Evolutionary conservation across 2,329 filamentous ascomycete genomes (phyloP), one percentile per base, ranked within the genome.

Genomic region (Exophiala alcalophila): DNA sequence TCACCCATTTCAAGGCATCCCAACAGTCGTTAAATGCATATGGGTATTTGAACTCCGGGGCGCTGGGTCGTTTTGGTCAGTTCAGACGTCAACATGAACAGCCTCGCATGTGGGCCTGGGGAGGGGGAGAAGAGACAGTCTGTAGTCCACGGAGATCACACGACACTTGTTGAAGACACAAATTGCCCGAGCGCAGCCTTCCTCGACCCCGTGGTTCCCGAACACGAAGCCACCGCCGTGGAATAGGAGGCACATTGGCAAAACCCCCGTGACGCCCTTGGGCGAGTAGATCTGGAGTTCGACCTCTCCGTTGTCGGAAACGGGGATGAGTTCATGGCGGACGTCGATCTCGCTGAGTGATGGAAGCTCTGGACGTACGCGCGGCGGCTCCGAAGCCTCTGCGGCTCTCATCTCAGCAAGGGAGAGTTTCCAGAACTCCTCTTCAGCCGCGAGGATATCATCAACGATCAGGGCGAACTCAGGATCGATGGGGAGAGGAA

Each of bases 21-120:
- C 53, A 55, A 21, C 47, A 28, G 25, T 61, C 59, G 24, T 60
- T 52, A 2, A 58, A 37, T 0, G 10, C 15, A 18, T 20, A 14
- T 12, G 59, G 53, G 40, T 48, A 57, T 1, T 52, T 52, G 12
- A 54, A 24, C 20, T 61, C 54, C 0, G 59, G 59, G 0, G 57
- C 56, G 14, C 39, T 42, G 15, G 8, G 18, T n/a, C n/a, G n/a
- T n/a, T n/a, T n/a, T n/a, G 6, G 14, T 4, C 12, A 30, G 8
- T 11, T 34, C 20, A 23, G 7, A 7, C 18, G 5, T 4, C 16
- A n/a, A 4, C 10, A 20, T 14, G 9, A 6, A 14, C 16, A 6
- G 7, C 30, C 16, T 18, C 18, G 2, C 12, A 33, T 7, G 6
- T 18, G 8, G 7, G 3, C 11, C 23, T 25, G 23, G 23, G n/a